phyloP scores from a whole-genome alignment of 1,284 basidiomycete species.

The Boletellus deceptivus region DNA sequence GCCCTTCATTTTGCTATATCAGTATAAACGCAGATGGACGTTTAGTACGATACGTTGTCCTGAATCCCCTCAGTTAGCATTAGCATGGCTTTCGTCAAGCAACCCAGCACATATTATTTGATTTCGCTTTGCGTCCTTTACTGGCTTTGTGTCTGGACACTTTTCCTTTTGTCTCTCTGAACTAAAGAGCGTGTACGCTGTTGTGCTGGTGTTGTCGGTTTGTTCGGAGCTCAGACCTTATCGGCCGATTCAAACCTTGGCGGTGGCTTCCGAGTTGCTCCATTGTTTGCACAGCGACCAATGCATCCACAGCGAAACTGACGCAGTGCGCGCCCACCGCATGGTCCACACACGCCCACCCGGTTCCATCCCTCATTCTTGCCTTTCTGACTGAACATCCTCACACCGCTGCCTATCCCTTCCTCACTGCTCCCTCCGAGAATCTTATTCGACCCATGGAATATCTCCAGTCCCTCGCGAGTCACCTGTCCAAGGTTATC shows the following conservation, averaged over 20 bases:
- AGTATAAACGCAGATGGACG: background rate
- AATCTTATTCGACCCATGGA: constrained; percentile 14
- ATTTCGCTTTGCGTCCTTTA: constrained; percentile 3
- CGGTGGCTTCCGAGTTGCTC: constrained; percentile 1
- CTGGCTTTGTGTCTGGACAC: constrained; percentile 2
- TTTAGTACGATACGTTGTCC: background rate
- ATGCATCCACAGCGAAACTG: constrained; percentile 26
- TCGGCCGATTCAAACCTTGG: constrained; percentile 13
- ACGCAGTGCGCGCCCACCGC: constrained; percentile 16
- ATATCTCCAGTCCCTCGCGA: constrained; percentile 23
- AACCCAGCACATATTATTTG: constrained; percentile 1
- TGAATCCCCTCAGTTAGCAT: background rate
- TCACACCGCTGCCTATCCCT: background rate
- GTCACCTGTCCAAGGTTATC: constrained; percentile 22
- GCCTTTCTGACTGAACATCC: background rate
- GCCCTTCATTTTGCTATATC: too few species aligned
- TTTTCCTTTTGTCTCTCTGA: too few species aligned
- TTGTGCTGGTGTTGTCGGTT: constrained; percentile 6
- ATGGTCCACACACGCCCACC: constrained; percentile 11
- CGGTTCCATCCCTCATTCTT: background rate
- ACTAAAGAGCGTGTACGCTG: too few species aligned
- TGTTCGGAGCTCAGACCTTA: constrained; percentile 12
- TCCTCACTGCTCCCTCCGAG: background rate
- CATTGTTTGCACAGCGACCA: constrained; percentile 9
- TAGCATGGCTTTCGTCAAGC: background rate